Percentiles rank a stretch among this genome's conserved stretches.
Conservation (phyloP, 129 eudicot species). For the Chrysanthemum seticuspe region DNA sequence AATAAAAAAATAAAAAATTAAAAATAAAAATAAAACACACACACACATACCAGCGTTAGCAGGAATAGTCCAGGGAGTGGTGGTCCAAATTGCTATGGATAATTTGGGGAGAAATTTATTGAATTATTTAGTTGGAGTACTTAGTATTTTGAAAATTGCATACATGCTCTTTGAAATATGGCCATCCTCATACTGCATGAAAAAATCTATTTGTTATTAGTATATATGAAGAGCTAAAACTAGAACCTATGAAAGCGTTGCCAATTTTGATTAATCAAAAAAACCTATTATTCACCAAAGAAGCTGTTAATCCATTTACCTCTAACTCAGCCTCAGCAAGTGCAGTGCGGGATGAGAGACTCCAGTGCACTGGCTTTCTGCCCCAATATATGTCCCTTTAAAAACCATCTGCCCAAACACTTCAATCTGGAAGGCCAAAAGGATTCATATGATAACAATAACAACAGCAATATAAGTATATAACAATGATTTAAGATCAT, state of each 20-base stretch:
- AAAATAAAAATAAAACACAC: too few species aligned
- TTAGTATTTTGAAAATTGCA: constrained; percentile 66
- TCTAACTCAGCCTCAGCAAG: constrained; percentile 99
- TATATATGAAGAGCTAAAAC: constrained; percentile 12
- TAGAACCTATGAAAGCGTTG: not conserved
- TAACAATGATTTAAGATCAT: too few species aligned
- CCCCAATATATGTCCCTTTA: constrained; percentile 84
- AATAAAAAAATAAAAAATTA: not conserved
- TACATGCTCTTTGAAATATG: constrained; percentile 97
- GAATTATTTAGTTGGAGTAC: constrained; percentile 49
- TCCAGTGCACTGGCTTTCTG: constrained; percentile 64
- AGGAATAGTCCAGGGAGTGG: constrained; percentile 99
- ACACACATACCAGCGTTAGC: constrained; percentile 75
- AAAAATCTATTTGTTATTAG: constrained; percentile 3
- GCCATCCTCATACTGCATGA: constrained; percentile 87
- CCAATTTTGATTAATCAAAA: constrained; percentile 1
- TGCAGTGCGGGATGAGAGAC: constrained; percentile 48
- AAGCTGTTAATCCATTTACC: constrained; percentile 38
- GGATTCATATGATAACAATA: not conserved
- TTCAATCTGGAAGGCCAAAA: constrained; percentile 54
- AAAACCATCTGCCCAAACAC: constrained; percentile 90
- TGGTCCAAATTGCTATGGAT: constrained; percentile 87
- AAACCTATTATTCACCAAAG: constrained; percentile 1
- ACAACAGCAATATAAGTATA: too few species aligned
- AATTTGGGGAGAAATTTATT: constrained; percentile 39